Conservation (phyloP, 768 basidiomycete species). For the Psilocybe cubensis region DNA sequence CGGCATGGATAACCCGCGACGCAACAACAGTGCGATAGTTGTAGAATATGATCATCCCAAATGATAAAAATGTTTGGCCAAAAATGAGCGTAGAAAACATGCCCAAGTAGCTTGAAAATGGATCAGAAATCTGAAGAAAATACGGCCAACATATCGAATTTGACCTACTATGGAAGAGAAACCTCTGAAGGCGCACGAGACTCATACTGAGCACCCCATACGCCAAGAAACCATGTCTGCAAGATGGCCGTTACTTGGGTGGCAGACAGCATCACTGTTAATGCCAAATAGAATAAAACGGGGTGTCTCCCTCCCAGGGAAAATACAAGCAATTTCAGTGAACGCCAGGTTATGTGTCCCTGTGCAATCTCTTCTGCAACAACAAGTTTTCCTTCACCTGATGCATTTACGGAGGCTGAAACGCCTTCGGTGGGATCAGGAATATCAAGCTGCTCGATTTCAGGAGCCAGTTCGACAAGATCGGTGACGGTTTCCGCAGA, state of each 20-base stretch:
- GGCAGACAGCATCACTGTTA: slow-evolving; percentile 26
- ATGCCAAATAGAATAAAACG: slow-evolving; percentile 33
- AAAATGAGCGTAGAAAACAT: slow-evolving; percentile 9
- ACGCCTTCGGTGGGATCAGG: slow-evolving; percentile 20
- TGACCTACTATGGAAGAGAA: slow-evolving; percentile 37
- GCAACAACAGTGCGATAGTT: slow-evolving; percentile 37
- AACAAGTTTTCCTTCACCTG: slow-evolving; percentile 56
- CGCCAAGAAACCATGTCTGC: slow-evolving; percentile 47
- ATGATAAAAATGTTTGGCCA: not conserved
- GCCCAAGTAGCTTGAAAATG: not conserved
- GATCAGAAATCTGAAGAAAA: not conserved
- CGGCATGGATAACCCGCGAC: slow-evolving; percentile 16
- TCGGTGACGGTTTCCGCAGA: slow-evolving; percentile 47
- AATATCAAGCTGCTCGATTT: slow-evolving; percentile 28
- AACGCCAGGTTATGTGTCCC: slow-evolving; percentile 26
- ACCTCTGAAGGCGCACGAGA: slow-evolving; percentile 33
- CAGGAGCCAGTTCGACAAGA: slow-evolving; percentile 45
- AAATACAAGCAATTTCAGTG: slow-evolving; percentile 37
- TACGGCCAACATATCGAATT: slow-evolving; percentile 1
- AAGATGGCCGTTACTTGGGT: slow-evolving; percentile 26
- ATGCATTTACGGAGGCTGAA: slow-evolving; percentile 18
- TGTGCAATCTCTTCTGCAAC: slow-evolving; percentile 63
- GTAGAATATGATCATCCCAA: slow-evolving; percentile 28
- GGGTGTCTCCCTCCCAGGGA: slow-evolving; percentile 38
- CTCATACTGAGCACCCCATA: slow-evolving; percentile 50